Evolutionary conservation across 306 rosid genomes (phyloP).

Genomic region (Geum urbanum): DNA sequence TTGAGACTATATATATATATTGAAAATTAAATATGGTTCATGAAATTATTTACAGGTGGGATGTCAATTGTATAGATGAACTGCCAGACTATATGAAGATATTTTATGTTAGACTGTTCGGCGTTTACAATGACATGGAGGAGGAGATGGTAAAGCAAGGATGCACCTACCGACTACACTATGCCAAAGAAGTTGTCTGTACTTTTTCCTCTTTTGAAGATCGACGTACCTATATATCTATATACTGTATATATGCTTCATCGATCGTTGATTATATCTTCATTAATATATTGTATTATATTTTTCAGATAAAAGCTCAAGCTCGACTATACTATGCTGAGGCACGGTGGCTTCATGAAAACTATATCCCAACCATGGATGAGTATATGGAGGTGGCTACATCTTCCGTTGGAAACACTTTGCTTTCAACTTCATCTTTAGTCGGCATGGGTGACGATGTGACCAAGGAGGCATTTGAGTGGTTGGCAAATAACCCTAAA

Average conservation of each 20-base stretch:
- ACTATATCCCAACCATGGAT: slow-evolving; percentile 23
- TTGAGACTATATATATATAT: no score
- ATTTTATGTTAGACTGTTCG: slow-evolving; percentile 2
- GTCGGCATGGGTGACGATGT: slow-evolving; percentile 14
- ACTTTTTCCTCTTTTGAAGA: no score
- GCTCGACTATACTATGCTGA: slow-evolving; percentile 23
- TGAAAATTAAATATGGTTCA: no score
- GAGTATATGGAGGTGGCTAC: slow-evolving; percentile 22
- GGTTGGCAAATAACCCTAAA: background rate
- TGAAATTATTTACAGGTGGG: slow-evolving; percentile 11
- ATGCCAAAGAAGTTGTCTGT: slow-evolving; percentile 18
- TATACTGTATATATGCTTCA: no score
- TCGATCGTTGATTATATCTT: background rate
- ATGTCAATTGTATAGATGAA: slow-evolving; percentile 6
- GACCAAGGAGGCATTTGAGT: slow-evolving; percentile 8
- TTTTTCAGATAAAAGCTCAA: slow-evolving; percentile 9
- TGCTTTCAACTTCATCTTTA: background rate
- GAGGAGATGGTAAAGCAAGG: slow-evolving; percentile 8
- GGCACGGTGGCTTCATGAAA: slow-evolving; percentile 32
- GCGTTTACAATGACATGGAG: slow-evolving; percentile 25
- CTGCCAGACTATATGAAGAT: slow-evolving; percentile 19
- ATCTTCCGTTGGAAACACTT: background rate
- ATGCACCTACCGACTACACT: background rate
- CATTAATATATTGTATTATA: no score
- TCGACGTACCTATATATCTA: no score